A percentile compares a stretch with the other conserved stretches of the same genome.
Conservation (phyloP, 2,329 filamentous ascomycete genomes). For the Calonectria pteridis region DNA sequence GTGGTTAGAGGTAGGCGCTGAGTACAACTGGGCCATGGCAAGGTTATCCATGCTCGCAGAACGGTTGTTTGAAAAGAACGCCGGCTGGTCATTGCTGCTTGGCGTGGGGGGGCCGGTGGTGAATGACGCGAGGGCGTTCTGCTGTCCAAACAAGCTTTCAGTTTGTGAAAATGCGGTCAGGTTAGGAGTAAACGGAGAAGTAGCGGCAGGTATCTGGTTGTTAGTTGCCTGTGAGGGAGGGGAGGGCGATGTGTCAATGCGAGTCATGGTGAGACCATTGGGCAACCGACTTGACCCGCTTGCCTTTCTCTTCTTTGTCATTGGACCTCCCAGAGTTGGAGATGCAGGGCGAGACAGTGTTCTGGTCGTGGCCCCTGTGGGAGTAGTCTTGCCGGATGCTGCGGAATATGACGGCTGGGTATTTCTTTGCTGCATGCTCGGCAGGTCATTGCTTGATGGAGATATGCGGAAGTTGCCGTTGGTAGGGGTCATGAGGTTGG, state of each 20-base stretch:
- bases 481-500: constrained; percentile 49
- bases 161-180: constrained; percentile 57
- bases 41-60: constrained; percentile 76
- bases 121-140: constrained; percentile 57
- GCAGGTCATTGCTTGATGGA: constrained; percentile 73
- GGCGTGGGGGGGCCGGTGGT: constrained; percentile 75
- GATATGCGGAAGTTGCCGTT: constrained; percentile 65
- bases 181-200: constrained; percentile 67
- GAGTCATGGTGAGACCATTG: constrained; percentile 83
- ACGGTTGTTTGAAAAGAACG: constrained; percentile 69
- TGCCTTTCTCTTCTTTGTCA: constrained; percentile 85
- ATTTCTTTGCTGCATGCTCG: constrained; percentile 67
- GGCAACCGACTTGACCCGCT: constrained; percentile 78
- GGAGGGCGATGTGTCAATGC: constrained; percentile 72
- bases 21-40: constrained; percentile 74
- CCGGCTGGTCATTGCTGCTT: constrained; percentile 70
- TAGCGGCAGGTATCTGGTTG: constrained; percentile 55
- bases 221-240: constrained; percentile 52
- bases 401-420: constrained; percentile 53
- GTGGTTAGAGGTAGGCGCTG: constrained; percentile 78
- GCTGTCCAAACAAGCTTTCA: constrained; percentile 61
- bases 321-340: constrained; percentile 74
- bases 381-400: constrained; percentile 50
- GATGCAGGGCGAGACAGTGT: constrained; percentile 80
- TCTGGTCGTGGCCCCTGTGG: constrained; percentile 45